Conservation (phyloP, 805 yeast genomes). For the Yarrowia osloensis region DNA sequence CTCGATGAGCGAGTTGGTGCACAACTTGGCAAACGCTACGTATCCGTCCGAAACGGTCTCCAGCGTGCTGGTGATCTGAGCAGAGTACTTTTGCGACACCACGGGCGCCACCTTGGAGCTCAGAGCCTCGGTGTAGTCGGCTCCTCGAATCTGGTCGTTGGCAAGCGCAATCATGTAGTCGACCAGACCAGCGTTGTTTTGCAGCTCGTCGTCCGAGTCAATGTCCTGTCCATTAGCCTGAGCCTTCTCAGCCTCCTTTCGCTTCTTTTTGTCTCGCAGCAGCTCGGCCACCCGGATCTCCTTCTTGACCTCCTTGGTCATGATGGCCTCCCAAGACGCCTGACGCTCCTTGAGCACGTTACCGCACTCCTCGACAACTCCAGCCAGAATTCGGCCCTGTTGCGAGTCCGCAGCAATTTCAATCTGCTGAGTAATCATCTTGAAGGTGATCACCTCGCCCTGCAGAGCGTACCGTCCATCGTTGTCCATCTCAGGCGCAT, state of each 20-base stretch:
- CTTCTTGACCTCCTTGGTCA: conserved; percentile 55
- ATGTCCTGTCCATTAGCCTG: conserved; percentile 36
- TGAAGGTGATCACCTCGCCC: conserved; percentile 75
- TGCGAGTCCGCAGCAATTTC: conserved; percentile 85
- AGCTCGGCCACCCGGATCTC: conserved; percentile 39
- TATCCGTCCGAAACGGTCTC: conserved; percentile 75
- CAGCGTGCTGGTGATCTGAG: conserved; percentile 58
- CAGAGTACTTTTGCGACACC: conserved; percentile 64
- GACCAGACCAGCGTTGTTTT: conserved; percentile 65
- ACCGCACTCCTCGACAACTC: conserved; percentile 74
- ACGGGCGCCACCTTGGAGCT: conserved; percentile 63
- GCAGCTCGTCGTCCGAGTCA: conserved; percentile 45
- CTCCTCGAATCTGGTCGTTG: conserved; percentile 76
- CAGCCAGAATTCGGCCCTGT: conserved; percentile 74
- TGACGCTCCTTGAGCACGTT: conserved; percentile 62
- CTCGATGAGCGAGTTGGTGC: conserved; percentile 56
- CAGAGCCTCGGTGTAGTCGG: conserved; percentile 69
- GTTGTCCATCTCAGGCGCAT: conserved; percentile 72
- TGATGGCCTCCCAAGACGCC: conserved; percentile 57
- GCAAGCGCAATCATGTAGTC: conserved; percentile 83
- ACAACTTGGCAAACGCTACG: conserved; percentile 68
- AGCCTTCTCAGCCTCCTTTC: conserved; percentile 28
- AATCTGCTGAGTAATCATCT: conserved; percentile 85
- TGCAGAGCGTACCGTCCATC: conserved; percentile 68
- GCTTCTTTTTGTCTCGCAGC: conserved; percentile 40